phyloP scores from a whole-genome alignment of 306 rosid genomes.

The Benincasa hispida region DNA sequence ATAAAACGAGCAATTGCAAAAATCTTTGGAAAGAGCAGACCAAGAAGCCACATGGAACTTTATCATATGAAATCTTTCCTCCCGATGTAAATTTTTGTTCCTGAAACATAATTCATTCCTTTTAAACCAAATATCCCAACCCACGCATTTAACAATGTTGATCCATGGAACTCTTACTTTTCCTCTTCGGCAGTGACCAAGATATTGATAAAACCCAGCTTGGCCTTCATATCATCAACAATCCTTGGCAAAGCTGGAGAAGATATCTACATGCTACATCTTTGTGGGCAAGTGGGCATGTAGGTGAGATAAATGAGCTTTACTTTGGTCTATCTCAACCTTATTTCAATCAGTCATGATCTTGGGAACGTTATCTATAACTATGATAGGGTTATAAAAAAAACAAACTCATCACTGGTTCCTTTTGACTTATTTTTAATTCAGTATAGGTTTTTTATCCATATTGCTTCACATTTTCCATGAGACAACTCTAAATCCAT shows the following conservation, averaged over 20 bases:
- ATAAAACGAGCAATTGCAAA: neutral
- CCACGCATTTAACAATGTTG: neutral
- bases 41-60: neutral
- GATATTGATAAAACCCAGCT: neutral
- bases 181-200: neutral
- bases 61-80: neutral
- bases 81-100: neutral
- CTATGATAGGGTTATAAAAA: neutral
- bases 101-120: neutral
- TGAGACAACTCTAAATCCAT: neutral
- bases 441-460: neutral
- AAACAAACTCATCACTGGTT: neutral
- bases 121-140: neutral
- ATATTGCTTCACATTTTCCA: neutral
- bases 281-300: neutral
- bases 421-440: neutral
- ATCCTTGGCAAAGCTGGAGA: neutral
- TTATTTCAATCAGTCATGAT: neutral
- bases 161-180: neutral
- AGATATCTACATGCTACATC: neutral
- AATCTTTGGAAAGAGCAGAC: neutral
- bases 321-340: neutral
- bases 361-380: neutral
- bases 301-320: neutral
- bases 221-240: neutral